Evolutionary conservation across 2,329 filamentous ascomycete genomes (phyloP), one percentile per base, ranked within the genome.

Genomic region (Alternaria hordeiaustralica): DNA sequence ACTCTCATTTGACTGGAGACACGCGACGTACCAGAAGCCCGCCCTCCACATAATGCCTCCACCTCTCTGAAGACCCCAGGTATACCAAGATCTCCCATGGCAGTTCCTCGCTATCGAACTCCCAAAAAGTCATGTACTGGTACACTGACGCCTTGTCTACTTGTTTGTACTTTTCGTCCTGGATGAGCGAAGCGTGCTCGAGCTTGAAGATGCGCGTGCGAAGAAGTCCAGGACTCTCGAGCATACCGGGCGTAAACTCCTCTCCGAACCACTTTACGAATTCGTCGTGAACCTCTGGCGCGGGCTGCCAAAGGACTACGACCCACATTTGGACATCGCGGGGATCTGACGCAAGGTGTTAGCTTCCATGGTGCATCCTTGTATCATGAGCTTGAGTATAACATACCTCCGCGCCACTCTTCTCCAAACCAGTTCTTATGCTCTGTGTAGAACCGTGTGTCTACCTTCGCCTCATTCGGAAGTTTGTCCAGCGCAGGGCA

Each of bases 81-180:
- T 66, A 66, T n/a, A 70, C 57, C 23, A 70, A 15, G 5, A 68
- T 54, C 23, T 70, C 67, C 67, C 67, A 70, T 8, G 67, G 67
- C 25, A 70, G 23, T 1, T 70, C 67, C 13, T 65, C 63, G 13
- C 44, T 63, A 20, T 63, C 63, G 45, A 66, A 68, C 36, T 70
- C 67, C 67, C 63, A 70, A 7, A 70, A 56, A 3, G 65, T 68
- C 47, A 70, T 56, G 57, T 68, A 70, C n/a, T 61, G 64, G n/a
- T 63, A 59, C 44, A 65, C 47, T 10, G 57, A 45, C 5, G 47
- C 41, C 4, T 47, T 50, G 8, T 64, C 55, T 4, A 64, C 28
- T 44, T 55, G 25, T 41, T 58, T 33, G 44, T 60, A 44, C 21
- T 60, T 50, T 44, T 64, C 44, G 5, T 55, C 50, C 51, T 58